A percentile compares a stretch with the other conserved stretches of the same genome.
Conservation (phyloP, 2,329 filamentous ascomycete genomes). For the Calcarisporium arbuscula region DNA sequence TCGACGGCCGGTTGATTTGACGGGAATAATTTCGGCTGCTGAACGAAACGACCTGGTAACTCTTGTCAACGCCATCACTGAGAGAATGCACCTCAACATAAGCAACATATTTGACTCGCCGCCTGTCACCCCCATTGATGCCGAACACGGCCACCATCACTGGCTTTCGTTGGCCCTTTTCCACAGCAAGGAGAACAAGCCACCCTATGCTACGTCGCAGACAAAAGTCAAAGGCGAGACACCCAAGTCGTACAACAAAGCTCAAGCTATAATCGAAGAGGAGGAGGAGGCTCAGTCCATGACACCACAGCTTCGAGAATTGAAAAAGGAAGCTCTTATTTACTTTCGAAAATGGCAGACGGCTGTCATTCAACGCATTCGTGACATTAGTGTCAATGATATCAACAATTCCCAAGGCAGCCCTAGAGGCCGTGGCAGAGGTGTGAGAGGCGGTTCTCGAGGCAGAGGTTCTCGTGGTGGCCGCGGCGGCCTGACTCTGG, state of each 20-base stretch:
- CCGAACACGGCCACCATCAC: conserved; percentile 21
- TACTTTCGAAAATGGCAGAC: conserved; percentile 80
- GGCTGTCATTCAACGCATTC: conserved; percentile 61
- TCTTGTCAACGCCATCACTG: conserved; percentile 46
- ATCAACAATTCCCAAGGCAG: conserved; percentile 15
- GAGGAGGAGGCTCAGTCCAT: conserved; percentile 26
- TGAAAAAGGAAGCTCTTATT: conserved; percentile 62
- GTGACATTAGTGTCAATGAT: conserved; percentile 56
- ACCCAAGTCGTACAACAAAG: conserved; percentile 18
- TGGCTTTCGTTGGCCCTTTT: conserved; percentile 30
- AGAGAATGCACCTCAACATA: conserved; percentile 48
- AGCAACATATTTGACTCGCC: conserved; percentile 45
- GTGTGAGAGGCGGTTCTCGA: conserved; percentile 16
- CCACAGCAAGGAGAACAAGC: conserved; percentile 18
- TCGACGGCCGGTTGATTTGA: conserved; percentile 45
- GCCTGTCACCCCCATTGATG: conserved; percentile 23
- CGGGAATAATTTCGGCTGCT: conserved; percentile 36
- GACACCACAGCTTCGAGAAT: conserved; percentile 47
- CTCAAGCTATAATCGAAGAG: conserved; percentile 22
- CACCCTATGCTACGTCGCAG: conserved; percentile 4
- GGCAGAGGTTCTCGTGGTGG: conserved; percentile 18
- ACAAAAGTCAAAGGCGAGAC: conserved; percentile 5
- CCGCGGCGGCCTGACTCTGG: conserved; percentile 21
- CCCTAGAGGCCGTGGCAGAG: conserved; percentile 29
- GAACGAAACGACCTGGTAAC: conserved; percentile 48